phyloP scores from a whole-genome alignment of 2,329 filamentous ascomycete species.

The Bipolaris bicolor region DNA sequence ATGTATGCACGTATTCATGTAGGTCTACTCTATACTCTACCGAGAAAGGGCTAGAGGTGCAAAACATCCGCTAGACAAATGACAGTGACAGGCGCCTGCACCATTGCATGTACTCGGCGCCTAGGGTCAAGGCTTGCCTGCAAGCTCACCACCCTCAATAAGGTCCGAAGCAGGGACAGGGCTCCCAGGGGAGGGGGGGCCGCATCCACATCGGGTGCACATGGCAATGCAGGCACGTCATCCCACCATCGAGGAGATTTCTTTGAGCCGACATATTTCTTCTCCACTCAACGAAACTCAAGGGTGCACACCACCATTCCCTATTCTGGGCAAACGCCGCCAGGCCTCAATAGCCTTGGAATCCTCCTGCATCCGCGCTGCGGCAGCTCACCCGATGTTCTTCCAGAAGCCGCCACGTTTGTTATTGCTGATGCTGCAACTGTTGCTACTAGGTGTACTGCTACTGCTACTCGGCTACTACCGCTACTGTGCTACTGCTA shows the following conservation, averaged over 20 bases:
- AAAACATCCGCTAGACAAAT: constrained; percentile 26
- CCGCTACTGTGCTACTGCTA: too few species aligned
- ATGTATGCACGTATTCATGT: too few species aligned
- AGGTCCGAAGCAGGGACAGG: constrained; percentile 22
- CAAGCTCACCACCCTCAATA: constrained; percentile 9
- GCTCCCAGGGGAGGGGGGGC: constrained; percentile 5
- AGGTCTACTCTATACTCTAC: too few species aligned
- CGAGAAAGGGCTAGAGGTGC: too few species aligned
- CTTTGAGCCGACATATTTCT: constrained; percentile 24
- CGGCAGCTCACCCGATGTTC: constrained; percentile 25
- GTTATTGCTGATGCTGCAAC: background rate
- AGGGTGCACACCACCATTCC: constrained; percentile 17
- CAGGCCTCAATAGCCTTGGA: constrained; percentile 20
- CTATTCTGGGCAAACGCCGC: constrained; percentile 28
- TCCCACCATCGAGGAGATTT: constrained; percentile 36
- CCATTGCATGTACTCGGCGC: constrained; percentile 16
- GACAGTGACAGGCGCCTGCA: constrained; percentile 31
- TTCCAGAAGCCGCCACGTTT: constrained; percentile 42
- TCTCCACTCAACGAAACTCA: constrained; percentile 18
- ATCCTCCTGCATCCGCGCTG: constrained; percentile 19
- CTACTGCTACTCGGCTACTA: too few species aligned
- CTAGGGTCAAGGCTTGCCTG: constrained; percentile 23
- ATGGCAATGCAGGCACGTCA: constrained; percentile 39
- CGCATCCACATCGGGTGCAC: constrained; percentile 13
- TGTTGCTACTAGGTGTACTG: too few species aligned